Evolutionary conservation across 495 filamentous ascomycete genomes (phyloP), one percentile per base, ranked within the genome.

Genomic region (Parathielavia appendiculata): DNA sequence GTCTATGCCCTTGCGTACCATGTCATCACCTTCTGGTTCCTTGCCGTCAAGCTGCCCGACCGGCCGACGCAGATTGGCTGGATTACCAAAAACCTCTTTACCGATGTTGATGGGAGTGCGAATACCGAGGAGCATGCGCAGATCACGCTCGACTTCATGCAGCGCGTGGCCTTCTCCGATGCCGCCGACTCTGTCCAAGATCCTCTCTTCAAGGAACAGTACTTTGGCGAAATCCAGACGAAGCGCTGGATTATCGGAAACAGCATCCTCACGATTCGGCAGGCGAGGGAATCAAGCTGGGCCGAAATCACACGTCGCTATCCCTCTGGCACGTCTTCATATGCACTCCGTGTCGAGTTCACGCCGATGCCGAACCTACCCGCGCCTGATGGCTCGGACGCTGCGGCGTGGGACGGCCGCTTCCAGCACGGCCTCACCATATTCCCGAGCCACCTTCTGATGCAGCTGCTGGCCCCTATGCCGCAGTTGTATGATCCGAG

Each of bases 71-170:
- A 95, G 58, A 89, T 95, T 46, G 83, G 84, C 46, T 97, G 90
- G 90, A 96, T 97, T 60, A 86, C 88, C n/a, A 91, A 87, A 67
- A 87, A 89, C 57, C 78, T 99, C 32, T 87, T 89, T 23, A 82
- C 78, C 5, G 88, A 95, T 63, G 80, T 82, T 17, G 78, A 86
- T 61, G 90, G 89, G 7, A 83, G 82, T 26, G 83, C 88, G 32
- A 82, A 81, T 26, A 79, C 93, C 19, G 95, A 97, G 62, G 92
- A 97, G 69, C 92, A 96, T 66, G 92, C 90, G 34, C 84, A 92
- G 57, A 89, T 96, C 13, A 92, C 92, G 22, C 85, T 97, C 41
- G 95, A 99, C 70, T 87, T 97, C 77, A 92, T 99, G 88, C 91
- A 96, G 64, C 80, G 91, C 58, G 86, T 91, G 40, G 85, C 91